These are phyloP conservation scores for Cicer bijugum DNA, from an alignment of 306 rosid genomes.

Conservation along the genomic window DNA sequence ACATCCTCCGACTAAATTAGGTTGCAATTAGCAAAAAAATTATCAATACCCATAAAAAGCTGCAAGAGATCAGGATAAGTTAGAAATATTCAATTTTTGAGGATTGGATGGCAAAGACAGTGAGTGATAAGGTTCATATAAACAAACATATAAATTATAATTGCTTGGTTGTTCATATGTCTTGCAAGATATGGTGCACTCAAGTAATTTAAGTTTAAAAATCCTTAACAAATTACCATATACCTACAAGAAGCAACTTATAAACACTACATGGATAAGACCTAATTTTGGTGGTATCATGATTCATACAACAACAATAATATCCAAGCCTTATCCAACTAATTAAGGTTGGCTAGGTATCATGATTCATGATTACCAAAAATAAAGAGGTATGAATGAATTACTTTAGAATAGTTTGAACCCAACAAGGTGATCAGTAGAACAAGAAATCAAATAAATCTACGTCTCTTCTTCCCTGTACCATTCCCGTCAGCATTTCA, in stretches of 20 bases:
- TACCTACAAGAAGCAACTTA: no score
- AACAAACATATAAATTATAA: no score
- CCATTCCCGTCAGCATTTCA: constrained; percentile 44
- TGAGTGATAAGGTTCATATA: no score
- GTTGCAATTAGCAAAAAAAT: background rate
- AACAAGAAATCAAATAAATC: constrained; percentile 21
- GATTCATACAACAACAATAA: background rate
- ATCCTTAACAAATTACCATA: no score
- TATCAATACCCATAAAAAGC: background rate
- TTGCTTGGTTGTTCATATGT: no score
- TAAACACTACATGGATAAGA: no score
- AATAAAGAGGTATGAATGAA: background rate
- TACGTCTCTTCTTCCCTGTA: constrained; percentile 40
- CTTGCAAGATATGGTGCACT: no score
- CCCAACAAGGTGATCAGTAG: constrained; percentile 28
- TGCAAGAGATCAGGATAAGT: background rate
- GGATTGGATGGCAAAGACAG: background rate
- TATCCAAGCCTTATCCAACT: no score
- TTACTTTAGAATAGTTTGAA: background rate
- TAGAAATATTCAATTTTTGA: background rate
- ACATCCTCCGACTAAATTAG: background rate
- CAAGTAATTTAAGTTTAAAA: no score
- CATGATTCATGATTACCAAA: no score
- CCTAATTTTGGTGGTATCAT: no score
- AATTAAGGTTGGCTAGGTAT: no score